These are phyloP conservation scores for Phytophthora pisi DNA, from an alignment of 352 stramenopile genomes.

Conservation along the genomic window DNA sequence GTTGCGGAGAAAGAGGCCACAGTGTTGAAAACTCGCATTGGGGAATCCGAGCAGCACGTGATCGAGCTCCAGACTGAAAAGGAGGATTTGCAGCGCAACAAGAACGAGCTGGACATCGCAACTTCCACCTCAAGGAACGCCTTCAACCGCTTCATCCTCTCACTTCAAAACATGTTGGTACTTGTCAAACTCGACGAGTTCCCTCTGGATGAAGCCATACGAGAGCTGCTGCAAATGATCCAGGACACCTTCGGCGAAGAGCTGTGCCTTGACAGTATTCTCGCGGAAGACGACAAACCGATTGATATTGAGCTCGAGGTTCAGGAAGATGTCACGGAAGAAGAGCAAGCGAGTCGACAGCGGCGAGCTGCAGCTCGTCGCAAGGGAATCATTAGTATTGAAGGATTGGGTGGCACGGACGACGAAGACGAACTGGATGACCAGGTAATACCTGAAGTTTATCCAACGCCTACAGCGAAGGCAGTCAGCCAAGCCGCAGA, in stretches of 20 bases:
- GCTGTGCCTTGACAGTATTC: slow-evolving; percentile 47
- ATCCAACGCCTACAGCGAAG: background rate
- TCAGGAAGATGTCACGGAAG: slow-evolving; percentile 53
- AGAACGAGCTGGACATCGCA: slow-evolving; percentile 59
- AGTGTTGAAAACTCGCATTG: slow-evolving; percentile 41
- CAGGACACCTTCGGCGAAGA: slow-evolving; percentile 65
- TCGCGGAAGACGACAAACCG: slow-evolving; percentile 68
- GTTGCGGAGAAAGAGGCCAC: slow-evolving; percentile 55
- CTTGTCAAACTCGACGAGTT: slow-evolving; percentile 82
- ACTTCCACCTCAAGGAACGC: slow-evolving; percentile 59
- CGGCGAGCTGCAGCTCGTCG: slow-evolving; percentile 24
- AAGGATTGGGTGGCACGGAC: slow-evolving; percentile 6
- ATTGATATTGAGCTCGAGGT: slow-evolving; percentile 69
- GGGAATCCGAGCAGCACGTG: slow-evolving; percentile 49
- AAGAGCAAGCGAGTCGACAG: slow-evolving; percentile 38
- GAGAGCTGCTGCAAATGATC: slow-evolving; percentile 69
- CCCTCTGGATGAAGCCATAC: slow-evolving; percentile 76
- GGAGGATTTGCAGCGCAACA: slow-evolving; percentile 64
- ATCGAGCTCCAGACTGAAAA: slow-evolving; percentile 55
- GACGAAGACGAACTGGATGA: slow-evolving; percentile 12
- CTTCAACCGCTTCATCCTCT: slow-evolving; percentile 57
- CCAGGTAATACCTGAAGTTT: background rate
- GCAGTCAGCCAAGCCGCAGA: slow-evolving; percentile 11
- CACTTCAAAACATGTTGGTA: slow-evolving; percentile 69
- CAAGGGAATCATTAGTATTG: slow-evolving; percentile 27